Percentiles rank a stretch among this genome's conserved stretches.
These are phyloP conservation scores for Albophoma yamanashiensis DNA, from an alignment of 2,329 filamentous ascomycete genomes.

Conservation along the genomic window DNA sequence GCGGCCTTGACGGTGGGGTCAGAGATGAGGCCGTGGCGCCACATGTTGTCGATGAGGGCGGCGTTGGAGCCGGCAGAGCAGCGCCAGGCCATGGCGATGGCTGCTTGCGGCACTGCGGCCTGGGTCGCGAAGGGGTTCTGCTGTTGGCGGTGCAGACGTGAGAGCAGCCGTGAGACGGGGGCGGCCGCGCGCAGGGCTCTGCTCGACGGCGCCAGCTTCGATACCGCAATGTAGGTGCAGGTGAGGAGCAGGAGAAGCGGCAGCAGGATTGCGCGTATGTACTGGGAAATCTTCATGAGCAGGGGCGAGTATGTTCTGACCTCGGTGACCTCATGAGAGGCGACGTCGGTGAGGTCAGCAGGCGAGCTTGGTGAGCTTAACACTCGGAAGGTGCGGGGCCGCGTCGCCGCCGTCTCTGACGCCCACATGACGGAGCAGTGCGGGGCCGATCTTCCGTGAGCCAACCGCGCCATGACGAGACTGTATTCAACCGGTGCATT, in stretches of 20 bases:
- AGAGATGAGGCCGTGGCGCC: slow-evolving; percentile 60
- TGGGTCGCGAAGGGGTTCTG: neutral
- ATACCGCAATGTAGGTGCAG: neutral
- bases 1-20: slow-evolving; percentile 63
- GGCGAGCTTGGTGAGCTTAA: neutral
- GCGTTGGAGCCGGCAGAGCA: slow-evolving; percentile 66
- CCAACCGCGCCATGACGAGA: neutral
- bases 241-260: neutral
- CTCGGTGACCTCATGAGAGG: neutral
- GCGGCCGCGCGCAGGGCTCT: neutral
- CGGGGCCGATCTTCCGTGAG: neutral
- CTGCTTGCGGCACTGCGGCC: neutral
- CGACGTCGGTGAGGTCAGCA: neutral
- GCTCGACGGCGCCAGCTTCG: neutral
- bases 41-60: slow-evolving; percentile 70
- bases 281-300: neutral
- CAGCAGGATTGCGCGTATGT: neutral
- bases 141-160: neutral
- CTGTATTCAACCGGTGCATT: too few relatives aligned
- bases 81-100: slow-evolving; percentile 72
- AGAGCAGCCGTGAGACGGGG: neutral
- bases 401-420: neutral
- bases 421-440: neutral
- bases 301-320: neutral
- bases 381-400: neutral